phyloP scores from a whole-genome alignment of 331 rosid species.

The Saraca asoca region DNA sequence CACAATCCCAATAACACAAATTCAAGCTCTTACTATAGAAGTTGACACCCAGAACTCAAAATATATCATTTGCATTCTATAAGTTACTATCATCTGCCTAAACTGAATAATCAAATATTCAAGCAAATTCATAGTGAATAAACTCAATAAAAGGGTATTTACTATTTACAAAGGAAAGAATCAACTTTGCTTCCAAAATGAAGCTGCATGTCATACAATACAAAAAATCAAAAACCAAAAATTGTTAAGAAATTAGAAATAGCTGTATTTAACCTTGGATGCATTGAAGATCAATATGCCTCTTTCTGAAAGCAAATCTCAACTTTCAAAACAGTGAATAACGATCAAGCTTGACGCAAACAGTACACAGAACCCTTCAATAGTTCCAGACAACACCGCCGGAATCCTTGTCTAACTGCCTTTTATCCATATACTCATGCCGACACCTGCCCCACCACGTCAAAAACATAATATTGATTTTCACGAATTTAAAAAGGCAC shows the following conservation, averaged over 20 bases:
- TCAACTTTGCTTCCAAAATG: neutral
- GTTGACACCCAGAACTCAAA: constrained; percentile 4
- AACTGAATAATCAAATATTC: neutral
- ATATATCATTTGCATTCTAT: constrained; percentile 6
- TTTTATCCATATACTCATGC: constrained; percentile 27
- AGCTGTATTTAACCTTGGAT: constrained; percentile 37
- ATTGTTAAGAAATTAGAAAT: constrained; percentile 19
- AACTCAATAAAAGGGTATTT: constrained; percentile 19
- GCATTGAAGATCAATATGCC: constrained; percentile 22
- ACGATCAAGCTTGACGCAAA: neutral
- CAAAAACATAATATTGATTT: neutral
- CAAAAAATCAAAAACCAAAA: constrained; percentile 6
- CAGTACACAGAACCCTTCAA: neutral
- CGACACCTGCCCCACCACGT: constrained; percentile 28
- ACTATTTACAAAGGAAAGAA: neutral
- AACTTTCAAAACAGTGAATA: constrained; percentile 17
- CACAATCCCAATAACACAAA: neutral
- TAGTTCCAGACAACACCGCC: constrained; percentile 17
- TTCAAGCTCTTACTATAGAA: neutral
- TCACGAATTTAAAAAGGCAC: neutral
- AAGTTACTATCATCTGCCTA: neutral
- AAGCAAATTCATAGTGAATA: constrained; percentile 1
- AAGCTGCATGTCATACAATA: neutral
- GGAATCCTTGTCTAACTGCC: constrained; percentile 32
- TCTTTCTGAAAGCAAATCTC: constrained; percentile 19